phyloP scores from a whole-genome alignment of 129 eudicot species.

The Sambucus nigra region DNA sequence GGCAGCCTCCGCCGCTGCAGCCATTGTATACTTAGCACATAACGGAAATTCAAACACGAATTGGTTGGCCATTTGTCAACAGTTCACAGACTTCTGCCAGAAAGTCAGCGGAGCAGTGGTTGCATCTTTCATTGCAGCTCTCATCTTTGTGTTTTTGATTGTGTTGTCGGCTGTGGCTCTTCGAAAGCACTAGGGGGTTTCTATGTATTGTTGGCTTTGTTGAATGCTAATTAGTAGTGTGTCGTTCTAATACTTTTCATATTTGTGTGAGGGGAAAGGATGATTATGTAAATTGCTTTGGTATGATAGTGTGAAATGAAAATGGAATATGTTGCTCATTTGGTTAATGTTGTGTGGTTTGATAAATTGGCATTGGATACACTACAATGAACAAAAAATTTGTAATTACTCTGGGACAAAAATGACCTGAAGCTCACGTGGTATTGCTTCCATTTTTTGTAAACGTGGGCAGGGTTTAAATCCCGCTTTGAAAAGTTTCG shows the following conservation, averaged over 20 bases:
- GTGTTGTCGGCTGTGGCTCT: conserved; percentile 62
- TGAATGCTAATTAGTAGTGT: background rate
- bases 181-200: conserved; percentile 22
- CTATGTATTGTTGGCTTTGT: background rate
- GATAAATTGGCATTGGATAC: no score
- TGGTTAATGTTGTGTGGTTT: no score
- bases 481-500: no score
- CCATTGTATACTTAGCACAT: conserved; percentile 77
- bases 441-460: no score
- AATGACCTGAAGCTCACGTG: no score
- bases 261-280: background rate
- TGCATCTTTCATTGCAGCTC: conserved; percentile 61
- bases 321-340: background rate
- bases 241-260: background rate
- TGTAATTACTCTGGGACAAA: no score
- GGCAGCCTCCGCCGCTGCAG: conserved; percentile 66
- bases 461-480: no score
- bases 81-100: conserved; percentile 65
- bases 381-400: no score
- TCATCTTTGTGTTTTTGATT: conserved; percentile 48
- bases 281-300: background rate
- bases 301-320: background rate
- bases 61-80: conserved; percentile 73
- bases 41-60: conserved; percentile 59
- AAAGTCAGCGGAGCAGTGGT: conserved; percentile 71